Conservation (phyloP, 176 grass and related monocot species). For the Juncus effusus region DNA sequence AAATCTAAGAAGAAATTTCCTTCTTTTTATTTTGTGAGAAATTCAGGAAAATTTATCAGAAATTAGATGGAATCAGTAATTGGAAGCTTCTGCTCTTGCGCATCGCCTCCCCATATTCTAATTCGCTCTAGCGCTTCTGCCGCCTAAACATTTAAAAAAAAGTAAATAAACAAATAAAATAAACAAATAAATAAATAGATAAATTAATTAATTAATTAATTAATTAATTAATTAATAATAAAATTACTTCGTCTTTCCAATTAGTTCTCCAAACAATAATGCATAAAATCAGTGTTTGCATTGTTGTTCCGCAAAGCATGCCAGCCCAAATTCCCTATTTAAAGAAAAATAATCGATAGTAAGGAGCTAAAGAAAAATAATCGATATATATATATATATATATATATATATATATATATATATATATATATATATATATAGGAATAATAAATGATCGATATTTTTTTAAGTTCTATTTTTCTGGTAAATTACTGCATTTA, state of each 20-base stretch:
- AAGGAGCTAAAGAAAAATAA: too few species aligned
- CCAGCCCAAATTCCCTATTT: slow-evolving; percentile 70
- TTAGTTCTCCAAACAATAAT: slow-evolving; percentile 61
- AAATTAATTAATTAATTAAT: slow-evolving; percentile 1
- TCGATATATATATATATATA: not conserved
- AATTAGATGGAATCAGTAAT: slow-evolving; percentile 1
- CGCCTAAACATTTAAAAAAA: slow-evolving; percentile 35
- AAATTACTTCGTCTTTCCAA: slow-evolving; percentile 58
- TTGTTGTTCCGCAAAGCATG: slow-evolving; percentile 59
- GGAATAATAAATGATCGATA: not conserved
- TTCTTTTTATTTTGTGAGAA: too few species aligned
- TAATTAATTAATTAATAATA: slow-evolving; percentile 1
- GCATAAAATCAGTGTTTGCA: slow-evolving; percentile 57
- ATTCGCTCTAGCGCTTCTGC: slow-evolving; percentile 49
- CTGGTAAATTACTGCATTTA: not conserved
- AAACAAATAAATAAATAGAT: not conserved
- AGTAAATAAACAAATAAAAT: not conserved
- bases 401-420: too few species aligned
- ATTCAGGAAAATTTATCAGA: too few species aligned
- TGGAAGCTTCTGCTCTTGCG: slow-evolving; percentile 34
- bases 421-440: too few species aligned
- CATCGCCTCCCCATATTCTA: slow-evolving; percentile 62
- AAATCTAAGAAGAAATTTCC: too few species aligned
- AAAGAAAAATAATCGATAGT: not conserved
- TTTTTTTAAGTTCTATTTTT: not conserved